A percentile compares a stretch with the other conserved stretches of the same genome.
These are phyloP conservation scores for Aureobasidium pullulans DNA, from an alignment of 2,329 filamentous ascomycete genomes.

Conservation along the genomic window DNA sequence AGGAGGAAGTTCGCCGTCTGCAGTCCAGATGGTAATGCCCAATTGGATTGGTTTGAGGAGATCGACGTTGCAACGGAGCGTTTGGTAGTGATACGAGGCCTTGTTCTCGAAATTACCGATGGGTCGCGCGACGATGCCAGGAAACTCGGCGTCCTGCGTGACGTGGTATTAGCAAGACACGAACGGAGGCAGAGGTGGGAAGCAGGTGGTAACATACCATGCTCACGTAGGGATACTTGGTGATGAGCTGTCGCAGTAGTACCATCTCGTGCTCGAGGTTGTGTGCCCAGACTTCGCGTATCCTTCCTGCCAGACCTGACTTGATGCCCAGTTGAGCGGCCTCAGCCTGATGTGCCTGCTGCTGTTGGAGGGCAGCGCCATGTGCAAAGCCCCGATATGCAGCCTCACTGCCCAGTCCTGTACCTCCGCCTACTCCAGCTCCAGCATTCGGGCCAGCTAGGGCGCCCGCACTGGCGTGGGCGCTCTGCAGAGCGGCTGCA, in stretches of 20 bases:
- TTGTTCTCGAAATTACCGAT: constrained; percentile 89
- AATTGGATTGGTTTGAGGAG: constrained; percentile 96
- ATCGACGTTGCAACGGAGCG: constrained; percentile 92
- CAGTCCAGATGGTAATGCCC: constrained; percentile 85
- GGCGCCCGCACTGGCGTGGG: constrained; percentile 17
- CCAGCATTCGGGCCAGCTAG: constrained; percentile 16
- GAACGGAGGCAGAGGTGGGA: too few species aligned
- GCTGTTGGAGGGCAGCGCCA: constrained; percentile 51
- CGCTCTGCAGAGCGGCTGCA: constrained; percentile 37
- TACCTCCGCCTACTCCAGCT: constrained; percentile 32
- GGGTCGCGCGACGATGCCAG: constrained; percentile 90
- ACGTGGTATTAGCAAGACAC: background rate
- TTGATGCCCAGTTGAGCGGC: constrained; percentile 36
- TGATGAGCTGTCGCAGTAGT: constrained; percentile 70
- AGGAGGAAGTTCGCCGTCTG: constrained; percentile 80
- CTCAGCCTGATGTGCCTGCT: constrained; percentile 35
- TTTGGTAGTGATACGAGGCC: constrained; percentile 98
- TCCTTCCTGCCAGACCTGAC: constrained; percentile 63
- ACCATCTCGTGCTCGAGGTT: constrained; percentile 91
- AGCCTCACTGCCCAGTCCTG: constrained; percentile 77
- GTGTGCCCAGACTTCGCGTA: constrained; percentile 92
- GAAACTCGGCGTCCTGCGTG: constrained; percentile 86
- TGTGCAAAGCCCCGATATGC: constrained; percentile 82
- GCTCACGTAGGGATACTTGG: constrained; percentile 90
- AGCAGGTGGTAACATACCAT: constrained; percentile 63